Evolutionary conservation across 2,329 filamentous ascomycete species (phyloP).

Genomic region (Shiraia sp.): DNA sequence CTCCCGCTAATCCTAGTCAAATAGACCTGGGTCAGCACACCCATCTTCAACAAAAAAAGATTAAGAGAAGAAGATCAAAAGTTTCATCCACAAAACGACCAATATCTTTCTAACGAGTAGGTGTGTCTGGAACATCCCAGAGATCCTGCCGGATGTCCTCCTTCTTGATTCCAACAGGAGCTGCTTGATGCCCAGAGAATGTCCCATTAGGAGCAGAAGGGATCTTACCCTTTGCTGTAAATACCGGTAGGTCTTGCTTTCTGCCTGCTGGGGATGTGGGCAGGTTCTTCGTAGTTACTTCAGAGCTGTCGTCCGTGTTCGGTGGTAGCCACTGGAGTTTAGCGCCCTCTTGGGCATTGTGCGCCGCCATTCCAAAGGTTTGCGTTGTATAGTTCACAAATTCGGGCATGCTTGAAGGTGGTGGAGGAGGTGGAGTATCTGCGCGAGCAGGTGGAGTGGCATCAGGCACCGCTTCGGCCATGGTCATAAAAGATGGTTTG

Average conservation of each 20-base stretch:
- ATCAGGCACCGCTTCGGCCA: constrained; percentile 21
- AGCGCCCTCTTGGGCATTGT: constrained; percentile 18
- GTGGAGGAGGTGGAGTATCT: constrained; percentile 45
- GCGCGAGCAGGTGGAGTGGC: constrained; percentile 36
- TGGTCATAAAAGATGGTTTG: constrained; percentile 34
- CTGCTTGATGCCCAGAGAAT: constrained; percentile 3
- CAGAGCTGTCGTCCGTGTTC: constrained; percentile 23
- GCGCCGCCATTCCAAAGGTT: constrained; percentile 16
- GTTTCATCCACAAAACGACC: neutral
- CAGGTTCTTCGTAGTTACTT: constrained; percentile 8
- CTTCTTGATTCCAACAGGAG: constrained; percentile 3
- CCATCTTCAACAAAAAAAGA: neutral
- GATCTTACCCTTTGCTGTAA: constrained; percentile 48
- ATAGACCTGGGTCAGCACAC: no score
- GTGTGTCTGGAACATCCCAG: constrained; percentile 54
- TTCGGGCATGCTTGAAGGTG: constrained; percentile 34
- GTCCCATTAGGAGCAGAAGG: constrained; percentile 37
- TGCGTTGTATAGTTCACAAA: constrained; percentile 39
- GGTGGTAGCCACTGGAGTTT: constrained; percentile 39
- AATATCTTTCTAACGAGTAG: constrained; percentile 25
- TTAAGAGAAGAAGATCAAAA: neutral
- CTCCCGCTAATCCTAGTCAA: no score
- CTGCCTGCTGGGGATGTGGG: constrained; percentile 38
- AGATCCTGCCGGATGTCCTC: constrained; percentile 30
- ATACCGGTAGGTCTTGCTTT: constrained; percentile 53